Conservation (phyloP, 179 eudicot genomes). For the Spinacia oleracea region DNA sequence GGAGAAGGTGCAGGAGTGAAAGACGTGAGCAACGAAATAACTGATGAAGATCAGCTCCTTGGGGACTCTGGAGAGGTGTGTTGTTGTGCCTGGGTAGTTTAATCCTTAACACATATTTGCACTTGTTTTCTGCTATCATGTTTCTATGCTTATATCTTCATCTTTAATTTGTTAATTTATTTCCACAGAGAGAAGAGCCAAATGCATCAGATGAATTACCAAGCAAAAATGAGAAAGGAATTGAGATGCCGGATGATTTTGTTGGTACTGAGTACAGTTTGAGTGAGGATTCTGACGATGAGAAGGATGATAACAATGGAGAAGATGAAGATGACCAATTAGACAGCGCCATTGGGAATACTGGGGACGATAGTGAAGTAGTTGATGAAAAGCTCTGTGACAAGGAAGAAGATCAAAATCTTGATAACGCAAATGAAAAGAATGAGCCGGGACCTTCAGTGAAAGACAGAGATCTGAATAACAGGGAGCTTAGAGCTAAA, state of each 20-base stretch:
- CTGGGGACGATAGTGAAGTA: conserved; percentile 60
- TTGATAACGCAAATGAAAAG: conserved; percentile 54
- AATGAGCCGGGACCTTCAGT: conserved; percentile 73
- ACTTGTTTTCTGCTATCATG: neutral
- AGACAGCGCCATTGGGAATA: conserved; percentile 72
- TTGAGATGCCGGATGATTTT: conserved; percentile 86
- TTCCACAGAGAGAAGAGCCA: conserved; percentile 56
- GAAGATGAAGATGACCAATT: conserved; percentile 52
- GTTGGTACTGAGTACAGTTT: conserved; percentile 59
- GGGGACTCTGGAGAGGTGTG: conserved; percentile 74
- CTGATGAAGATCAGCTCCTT: conserved; percentile 88
- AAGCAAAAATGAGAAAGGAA: conserved; percentile 63
- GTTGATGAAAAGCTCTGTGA: conserved; percentile 80
- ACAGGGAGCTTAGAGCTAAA: conserved; percentile 84
- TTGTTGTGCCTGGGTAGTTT: neutral
- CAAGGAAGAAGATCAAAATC: conserved; percentile 67
- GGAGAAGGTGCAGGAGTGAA: conserved; percentile 84
- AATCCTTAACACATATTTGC: neutral
- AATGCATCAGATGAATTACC: conserved; percentile 53
- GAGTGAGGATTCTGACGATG: conserved; percentile 72
- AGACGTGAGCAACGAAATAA: conserved; percentile 91
- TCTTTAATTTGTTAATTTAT: conserved; percentile 5
- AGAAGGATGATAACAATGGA: conserved; percentile 47
- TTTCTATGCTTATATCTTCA: no score
- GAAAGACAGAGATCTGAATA: conserved; percentile 51